Evolutionary conservation across 768 basidiomycete species (phyloP).

Genomic region (Naganishia vaughanmartiniae): DNA sequence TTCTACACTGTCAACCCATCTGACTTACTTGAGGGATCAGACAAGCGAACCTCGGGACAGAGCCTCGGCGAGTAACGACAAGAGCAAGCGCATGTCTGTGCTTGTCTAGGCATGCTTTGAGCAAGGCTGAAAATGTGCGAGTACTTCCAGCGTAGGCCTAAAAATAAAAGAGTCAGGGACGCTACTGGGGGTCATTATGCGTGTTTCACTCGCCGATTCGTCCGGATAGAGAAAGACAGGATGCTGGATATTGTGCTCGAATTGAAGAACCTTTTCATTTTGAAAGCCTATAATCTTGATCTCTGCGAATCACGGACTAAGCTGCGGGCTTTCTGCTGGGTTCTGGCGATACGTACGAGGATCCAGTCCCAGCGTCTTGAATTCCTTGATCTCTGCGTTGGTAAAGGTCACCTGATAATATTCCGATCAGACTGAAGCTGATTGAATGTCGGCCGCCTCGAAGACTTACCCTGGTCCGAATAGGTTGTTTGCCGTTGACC

Average conservation of each 20-base stretch:
- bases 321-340: conserved; percentile 41
- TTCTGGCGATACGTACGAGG: conserved; percentile 60
- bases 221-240: conserved; percentile 87
- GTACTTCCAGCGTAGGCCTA: conserved; percentile 77
- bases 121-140: conserved; percentile 81
- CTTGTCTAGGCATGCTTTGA: conserved; percentile 77
- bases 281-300: conserved; percentile 94
- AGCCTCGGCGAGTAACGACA: conserved; percentile 66
- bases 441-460: background rate
- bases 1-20: background rate
- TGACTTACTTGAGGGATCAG: conserved; percentile 76
- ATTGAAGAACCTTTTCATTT: conserved; percentile 63
- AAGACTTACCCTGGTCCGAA: conserved; percentile 37
- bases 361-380: conserved; percentile 74
- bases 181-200: background rate
- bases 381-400: conserved; percentile 74
- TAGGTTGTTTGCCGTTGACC: conserved; percentile 24
- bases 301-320: conserved; percentile 49
- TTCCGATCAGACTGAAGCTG: background rate
- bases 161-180: background rate
- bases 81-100: conserved; percentile 77
- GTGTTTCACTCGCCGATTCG: conserved; percentile 63
- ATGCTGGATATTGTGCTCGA: conserved; percentile 91
- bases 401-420: conserved; percentile 57
- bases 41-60: conserved; percentile 75